Evolutionary conservation across 1,139 yeast species (phyloP), one percentile per base, ranked within the genome.

Genomic region (Dujonia santamariae): DNA sequence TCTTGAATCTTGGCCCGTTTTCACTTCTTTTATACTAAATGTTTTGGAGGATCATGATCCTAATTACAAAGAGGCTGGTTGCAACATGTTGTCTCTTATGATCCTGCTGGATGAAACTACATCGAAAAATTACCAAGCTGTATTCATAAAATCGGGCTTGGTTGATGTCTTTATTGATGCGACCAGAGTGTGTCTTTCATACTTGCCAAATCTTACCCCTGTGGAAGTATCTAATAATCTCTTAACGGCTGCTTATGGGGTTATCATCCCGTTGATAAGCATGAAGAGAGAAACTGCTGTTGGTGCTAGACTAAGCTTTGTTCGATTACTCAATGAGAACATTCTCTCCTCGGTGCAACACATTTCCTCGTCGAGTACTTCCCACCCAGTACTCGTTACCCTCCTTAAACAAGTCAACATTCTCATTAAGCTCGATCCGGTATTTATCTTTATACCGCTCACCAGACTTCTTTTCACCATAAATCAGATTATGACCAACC

Each of bases 21-120:
- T 75, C 1, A 56, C 78, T 0, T 75, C 84, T 1, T 67, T 77
- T 7, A 54, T 63, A 4, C 50, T 79, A 17, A 75, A 75, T 39
- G 50, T 75, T 8, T 50, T 76, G 15, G 83, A 78, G 45, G 75
- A 74, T 39, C 66, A 67, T 34, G 75, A 73, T 17, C 62, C 72
- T 0, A 42, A 44, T 6, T 54, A 66, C 35, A 76, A 78, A 42
- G 46, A 57, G 0, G 65, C 64, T 36, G 79, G 78, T 9, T 65
- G 71, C 35, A 45, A 48, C 15, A 43, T 75, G 3, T 47, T 68
- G 3, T 39, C 37, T 2, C 22, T 45, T 7, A 40, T 71, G 3
- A 40, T 62, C 4, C n/a, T n/a, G n/a, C n/a, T n/a, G n/a, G n/a
- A n/a, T n/a, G n/a, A n/a, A n/a, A n/a, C n/a, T n/a, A n/a, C n/a